Base-by-base conservation (phyloP, 371 early-diverging fungal species). In the Gilbertella persicaria region DNA sequence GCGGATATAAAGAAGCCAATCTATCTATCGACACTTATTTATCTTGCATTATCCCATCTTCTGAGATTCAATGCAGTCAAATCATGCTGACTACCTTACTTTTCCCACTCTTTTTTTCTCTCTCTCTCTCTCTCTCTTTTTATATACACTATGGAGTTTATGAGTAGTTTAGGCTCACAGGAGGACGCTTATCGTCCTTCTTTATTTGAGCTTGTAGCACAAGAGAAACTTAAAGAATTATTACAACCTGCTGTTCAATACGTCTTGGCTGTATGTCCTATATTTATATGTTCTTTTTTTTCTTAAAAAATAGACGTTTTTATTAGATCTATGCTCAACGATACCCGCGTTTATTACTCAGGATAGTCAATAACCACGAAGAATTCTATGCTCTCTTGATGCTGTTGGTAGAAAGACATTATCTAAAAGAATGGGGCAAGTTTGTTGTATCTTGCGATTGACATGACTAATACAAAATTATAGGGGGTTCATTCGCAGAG, bases 401-500 rank as follows among this genome's bases (percentile, higher is more conserved):
- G 90, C 65, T 86, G 35, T 63, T 89, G 28, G 78, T 94, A 8
- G 94, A 95, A 68, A 73, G 83, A 7, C 89, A 92, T 55, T 94
- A 92, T 55, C 78, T 95, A 51, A 79, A 84, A 36, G 83, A 85
- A 58, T 91, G 88, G 78, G 87, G 90, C 86, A 53, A 58, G 25
- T 45, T 14, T 33, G 23, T 36, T 19, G 37, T 10, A 12, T 9
- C 2, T 21, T 13, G 7, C 4, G 38, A 29, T 36, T 19, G 2
- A 10, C 33, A 54, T 35, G 33, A 51, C 48, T 47, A 62, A 48
- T 50, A 13, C 25, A 26, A 45, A 36, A 20, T 20, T 24, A 23
- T 61, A 89, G 89, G 87, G 36, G 89, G 81, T 1, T 92, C 96
- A 12, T 94, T 93, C 71, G 83, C 95, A 14, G 96, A 96, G 71